Percentiles rank a stretch among this genome's conserved stretches.
These are phyloP conservation scores for Scortechinia acanthostroma DNA, from an alignment of 2,329 filamentous ascomycete species.

Conservation along the genomic window DNA sequence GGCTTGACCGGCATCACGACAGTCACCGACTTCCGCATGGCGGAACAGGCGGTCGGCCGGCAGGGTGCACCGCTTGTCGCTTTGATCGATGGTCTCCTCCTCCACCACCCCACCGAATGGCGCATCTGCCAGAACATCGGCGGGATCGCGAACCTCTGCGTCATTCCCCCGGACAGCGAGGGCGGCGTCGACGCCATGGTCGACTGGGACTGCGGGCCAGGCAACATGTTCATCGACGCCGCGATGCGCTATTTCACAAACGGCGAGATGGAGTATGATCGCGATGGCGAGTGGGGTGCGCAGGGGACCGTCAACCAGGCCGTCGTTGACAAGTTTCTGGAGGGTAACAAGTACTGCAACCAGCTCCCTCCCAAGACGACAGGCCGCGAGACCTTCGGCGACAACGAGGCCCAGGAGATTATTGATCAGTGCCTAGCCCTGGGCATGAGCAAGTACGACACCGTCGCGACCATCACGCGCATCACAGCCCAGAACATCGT, in stretches of 20 bases:
- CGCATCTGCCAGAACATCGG: slow-evolving; percentile 55
- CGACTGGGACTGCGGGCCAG: slow-evolving; percentile 47
- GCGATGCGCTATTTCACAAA: slow-evolving; percentile 43
- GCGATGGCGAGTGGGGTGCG: slow-evolving; percentile 38
- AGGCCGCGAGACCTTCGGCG: slow-evolving; percentile 52
- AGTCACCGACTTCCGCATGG: slow-evolving; percentile 47
- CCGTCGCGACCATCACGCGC: slow-evolving; percentile 49
- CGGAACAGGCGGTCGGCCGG: slow-evolving; percentile 44
- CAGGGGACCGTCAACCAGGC: slow-evolving; percentile 37
- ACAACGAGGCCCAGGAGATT: slow-evolving; percentile 41
- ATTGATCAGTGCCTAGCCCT: slow-evolving; percentile 34
- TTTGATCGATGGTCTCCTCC: slow-evolving; percentile 45
- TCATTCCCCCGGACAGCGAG: slow-evolving; percentile 39
- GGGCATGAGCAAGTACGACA: slow-evolving; percentile 37
- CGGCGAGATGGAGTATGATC: slow-evolving; percentile 38
- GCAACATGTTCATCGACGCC: slow-evolving; percentile 47
- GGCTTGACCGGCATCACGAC: slow-evolving; percentile 46
- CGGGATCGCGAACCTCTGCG: slow-evolving; percentile 53
- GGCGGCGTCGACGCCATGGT: slow-evolving; percentile 26
- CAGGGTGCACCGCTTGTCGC: slow-evolving; percentile 47
- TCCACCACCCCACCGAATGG: slow-evolving; percentile 48
- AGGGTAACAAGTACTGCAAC: slow-evolving; percentile 45
- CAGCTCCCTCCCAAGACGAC: slow-evolving; percentile 49
- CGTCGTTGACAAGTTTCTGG: slow-evolving; percentile 41
- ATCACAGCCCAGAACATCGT: slow-evolving; percentile 52